Percentiles rank a stretch among this genome's conserved stretches.
These are phyloP conservation scores for Kwoniella heveanensis DNA, from an alignment of 768 basidiomycete genomes.

Conservation along the genomic window DNA sequence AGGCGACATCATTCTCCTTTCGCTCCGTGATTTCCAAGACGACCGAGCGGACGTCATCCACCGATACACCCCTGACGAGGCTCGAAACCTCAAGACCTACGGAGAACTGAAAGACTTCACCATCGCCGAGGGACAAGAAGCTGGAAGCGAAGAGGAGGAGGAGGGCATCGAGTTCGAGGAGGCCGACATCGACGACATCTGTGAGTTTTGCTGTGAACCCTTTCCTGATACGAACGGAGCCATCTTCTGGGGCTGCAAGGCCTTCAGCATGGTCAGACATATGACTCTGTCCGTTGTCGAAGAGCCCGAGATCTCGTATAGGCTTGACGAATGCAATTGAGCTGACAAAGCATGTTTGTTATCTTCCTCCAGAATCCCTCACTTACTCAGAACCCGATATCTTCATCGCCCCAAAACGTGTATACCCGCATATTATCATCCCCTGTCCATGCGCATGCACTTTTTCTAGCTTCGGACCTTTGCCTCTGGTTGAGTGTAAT, in stretches of 20 bases:
- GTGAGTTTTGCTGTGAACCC: slow-evolving; percentile 24
- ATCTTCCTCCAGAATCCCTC: background rate
- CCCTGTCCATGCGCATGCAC: slow-evolving; percentile 4
- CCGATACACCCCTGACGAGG: slow-evolving; percentile 95
- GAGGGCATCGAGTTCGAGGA: slow-evolving; percentile 56
- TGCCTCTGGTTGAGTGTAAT: too few relatives aligned
- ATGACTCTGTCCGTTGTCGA: too few relatives aligned
- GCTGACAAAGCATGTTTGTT: background rate
- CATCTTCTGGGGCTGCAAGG: too few relatives aligned
- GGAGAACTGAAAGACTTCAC: slow-evolving; percentile 95
- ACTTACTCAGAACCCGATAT: background rate
- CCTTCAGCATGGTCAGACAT: too few relatives aligned
- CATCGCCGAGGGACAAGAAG: slow-evolving; percentile 79
- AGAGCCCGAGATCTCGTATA: background rate
- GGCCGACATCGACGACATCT: slow-evolving; percentile 56
- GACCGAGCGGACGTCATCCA: slow-evolving; percentile 99
- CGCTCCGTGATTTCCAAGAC: slow-evolving; percentile 97
- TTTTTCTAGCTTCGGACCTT: background rate
- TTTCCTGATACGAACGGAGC: background rate
- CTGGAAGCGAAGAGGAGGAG: slow-evolving; percentile 48
- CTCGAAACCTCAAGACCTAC: slow-evolving; percentile 82
- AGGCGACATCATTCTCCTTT: slow-evolving; percentile 26
- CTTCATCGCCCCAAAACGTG: background rate
- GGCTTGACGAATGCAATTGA: background rate
- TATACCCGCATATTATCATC: slow-evolving; percentile 5